A percentile compares a stretch with the other conserved stretches of the same genome.
Conservation (phyloP, 2,329 filamentous ascomycete species). For the Emergomyces africanus region DNA sequence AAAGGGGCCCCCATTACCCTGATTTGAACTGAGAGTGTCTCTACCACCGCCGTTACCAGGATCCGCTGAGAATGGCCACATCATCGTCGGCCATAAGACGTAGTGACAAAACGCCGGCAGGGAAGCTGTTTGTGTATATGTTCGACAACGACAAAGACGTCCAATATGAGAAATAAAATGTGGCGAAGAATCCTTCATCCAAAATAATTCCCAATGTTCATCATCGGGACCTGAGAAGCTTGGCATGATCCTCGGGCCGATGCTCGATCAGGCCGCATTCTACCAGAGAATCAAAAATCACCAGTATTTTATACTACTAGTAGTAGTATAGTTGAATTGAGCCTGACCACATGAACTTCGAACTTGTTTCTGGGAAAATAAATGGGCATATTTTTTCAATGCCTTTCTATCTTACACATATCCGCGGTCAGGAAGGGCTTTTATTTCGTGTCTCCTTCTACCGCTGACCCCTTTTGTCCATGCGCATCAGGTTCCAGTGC, state of each 20-base stretch:
- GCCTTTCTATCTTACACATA: not conserved
- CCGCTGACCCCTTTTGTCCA: too few species aligned
- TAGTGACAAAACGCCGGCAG: conserved; percentile 20
- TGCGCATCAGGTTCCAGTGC: too few species aligned
- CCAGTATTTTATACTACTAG: too few species aligned
- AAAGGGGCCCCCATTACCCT: not conserved
- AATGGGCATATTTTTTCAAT: not conserved
- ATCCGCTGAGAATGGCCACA: conserved; percentile 10
- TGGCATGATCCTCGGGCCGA: not conserved
- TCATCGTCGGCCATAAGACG: conserved; percentile 19
- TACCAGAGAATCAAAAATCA: not conserved
- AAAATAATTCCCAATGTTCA: not conserved
- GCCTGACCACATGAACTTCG: not conserved
- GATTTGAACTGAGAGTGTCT: not conserved
- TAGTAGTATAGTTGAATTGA: not conserved
- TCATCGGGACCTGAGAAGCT: not conserved
- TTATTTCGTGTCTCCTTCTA: too few species aligned
- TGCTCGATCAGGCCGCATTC: not conserved
- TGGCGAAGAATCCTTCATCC: not conserved
- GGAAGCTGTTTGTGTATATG: conserved; percentile 41
- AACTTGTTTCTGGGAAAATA: not conserved
- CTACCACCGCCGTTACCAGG: conserved; percentile 2
- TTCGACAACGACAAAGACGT: not conserved
- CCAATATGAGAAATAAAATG: not conserved
- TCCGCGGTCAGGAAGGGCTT: not conserved